Base-by-base conservation (phyloP, 208 protist species). In the Jaenimonas drosophilae region DNA sequence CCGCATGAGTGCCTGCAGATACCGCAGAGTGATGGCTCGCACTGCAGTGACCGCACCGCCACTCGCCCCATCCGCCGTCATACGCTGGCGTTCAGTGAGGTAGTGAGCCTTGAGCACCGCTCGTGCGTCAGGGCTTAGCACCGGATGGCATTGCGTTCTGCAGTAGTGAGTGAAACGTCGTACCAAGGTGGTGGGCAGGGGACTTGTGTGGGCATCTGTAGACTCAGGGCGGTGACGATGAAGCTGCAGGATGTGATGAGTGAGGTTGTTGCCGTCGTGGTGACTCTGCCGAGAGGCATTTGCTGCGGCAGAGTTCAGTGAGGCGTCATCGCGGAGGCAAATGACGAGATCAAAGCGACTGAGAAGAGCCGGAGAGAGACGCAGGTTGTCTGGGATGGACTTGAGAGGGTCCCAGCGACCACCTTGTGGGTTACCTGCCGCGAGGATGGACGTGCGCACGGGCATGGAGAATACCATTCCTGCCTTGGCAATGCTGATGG, bases 341-440 rank as follows among this genome's bases (percentile, higher is more conserved):
- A 99, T 99, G 25, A 99, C 78, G 17, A 99, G 77, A 65, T 99
- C 98, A 57, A 99, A 99, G 11, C 98, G 78, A n/a, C 84, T 97
- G 5, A 99, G 77, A 4, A 99, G 44, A 29, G 97, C 91, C 0
- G 94, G 51, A 16, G 66, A 83, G 28, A 99, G 72, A 41, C 96
- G 96, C 5, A 99, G 54, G 61, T 99, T 99, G 48, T 97, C 97
- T 3, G 79, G 31, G 11, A 99, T 80, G 0, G 96, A 95, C 60
- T 98, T 98, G 20, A 75, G 53, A 20, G 72, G 55, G 55, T 96
- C 89, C 49, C 96, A 96, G 56, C 71, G 70, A 33, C 94, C 97
- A 25, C 97, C 96, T 12, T 94, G 71, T 21, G 97, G 97, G 67
- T 99, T 99, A 9, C 97, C 97, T 2, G 98, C 98, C 0, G 97